These are phyloP conservation scores for Aegilops tauschii DNA, from an alignment of 176 grass and related monocot genomes.

Conservation along the genomic window DNA sequence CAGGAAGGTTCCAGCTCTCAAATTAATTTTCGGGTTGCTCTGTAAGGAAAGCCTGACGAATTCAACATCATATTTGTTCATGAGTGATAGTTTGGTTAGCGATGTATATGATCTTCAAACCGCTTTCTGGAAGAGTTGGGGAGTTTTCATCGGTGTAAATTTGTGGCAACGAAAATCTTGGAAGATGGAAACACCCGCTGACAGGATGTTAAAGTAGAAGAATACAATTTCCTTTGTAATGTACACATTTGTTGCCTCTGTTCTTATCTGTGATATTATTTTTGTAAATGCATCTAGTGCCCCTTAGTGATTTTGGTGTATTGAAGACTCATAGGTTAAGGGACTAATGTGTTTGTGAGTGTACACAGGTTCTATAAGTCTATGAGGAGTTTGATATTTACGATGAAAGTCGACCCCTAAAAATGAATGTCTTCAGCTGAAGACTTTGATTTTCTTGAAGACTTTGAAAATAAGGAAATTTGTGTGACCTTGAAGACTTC, in stretches of 20 bases:
- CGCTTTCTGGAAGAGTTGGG: constrained; percentile 11
- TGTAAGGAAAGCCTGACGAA: constrained; percentile 26
- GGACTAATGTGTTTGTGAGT: too few relatives aligned
- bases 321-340: too few relatives aligned
- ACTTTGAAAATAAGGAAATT: too few relatives aligned
- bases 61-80: constrained; percentile 31
- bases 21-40: constrained; percentile 42
- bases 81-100: constrained; percentile 30
- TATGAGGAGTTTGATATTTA: too few relatives aligned
- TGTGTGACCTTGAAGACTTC: too few relatives aligned
- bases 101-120: constrained; percentile 46
- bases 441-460: too few relatives aligned
- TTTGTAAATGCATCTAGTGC: neutral
- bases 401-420: too few relatives aligned
- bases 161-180: neutral
- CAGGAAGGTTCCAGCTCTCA: constrained; percentile 84
- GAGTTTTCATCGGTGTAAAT: constrained; percentile 37
- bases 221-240: constrained; percentile 21
- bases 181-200: constrained; percentile 2
- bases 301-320: too few relatives aligned
- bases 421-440: too few relatives aligned
- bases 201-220: constrained; percentile 37
- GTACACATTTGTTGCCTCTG: constrained; percentile 16
- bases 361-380: too few relatives aligned
- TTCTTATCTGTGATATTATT: constrained; percentile 35